phyloP scores from a whole-genome alignment of 192 early-diverging fungal genomes.

The Gorgonomyces haynaldii region DNA sequence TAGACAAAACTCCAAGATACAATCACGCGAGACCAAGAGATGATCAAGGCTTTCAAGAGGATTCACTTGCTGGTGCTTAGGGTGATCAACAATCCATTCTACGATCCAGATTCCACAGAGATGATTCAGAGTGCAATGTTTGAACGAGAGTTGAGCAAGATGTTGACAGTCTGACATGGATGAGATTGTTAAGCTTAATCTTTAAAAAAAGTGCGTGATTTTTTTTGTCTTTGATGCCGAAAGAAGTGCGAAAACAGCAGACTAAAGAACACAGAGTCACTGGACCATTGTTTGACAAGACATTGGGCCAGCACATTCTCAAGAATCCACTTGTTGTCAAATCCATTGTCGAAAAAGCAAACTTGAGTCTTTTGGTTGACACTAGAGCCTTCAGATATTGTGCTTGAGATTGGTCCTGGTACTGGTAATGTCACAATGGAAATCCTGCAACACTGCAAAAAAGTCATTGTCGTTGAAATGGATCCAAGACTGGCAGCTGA shows the following conservation, averaged over 20 bases:
- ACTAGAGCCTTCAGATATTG: slow-evolving; percentile 33
- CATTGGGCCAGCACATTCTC: slow-evolving; percentile 94
- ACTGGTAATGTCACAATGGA: slow-evolving; percentile 96
- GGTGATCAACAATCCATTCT: too few relatives aligned
- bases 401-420: slow-evolving; percentile 90
- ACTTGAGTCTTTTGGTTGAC: slow-evolving; percentile 7
- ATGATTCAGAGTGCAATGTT: too few relatives aligned
- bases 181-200: too few relatives aligned
- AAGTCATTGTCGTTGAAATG: slow-evolving; percentile 78
- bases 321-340: slow-evolving; percentile 95
- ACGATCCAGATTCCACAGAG: too few relatives aligned
- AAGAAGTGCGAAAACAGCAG: slow-evolving; percentile 3
- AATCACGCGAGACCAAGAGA: too few relatives aligned
- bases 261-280: slow-evolving; percentile 3
- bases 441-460: slow-evolving; percentile 86
- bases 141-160: too few relatives aligned
- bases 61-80: too few relatives aligned
- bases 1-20: too few relatives aligned
- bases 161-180: too few relatives aligned
- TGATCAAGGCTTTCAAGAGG: too few relatives aligned
- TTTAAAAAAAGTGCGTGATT: too few relatives aligned
- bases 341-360: slow-evolving; percentile 94
- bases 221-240: slow-evolving; percentile 8
- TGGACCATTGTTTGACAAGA: slow-evolving; percentile 92
- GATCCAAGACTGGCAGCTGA: slow-evolving; percentile 96